phyloP scores from a whole-genome alignment of 129 eudicot genomes.

The Ambrosia artemisiifolia region DNA sequence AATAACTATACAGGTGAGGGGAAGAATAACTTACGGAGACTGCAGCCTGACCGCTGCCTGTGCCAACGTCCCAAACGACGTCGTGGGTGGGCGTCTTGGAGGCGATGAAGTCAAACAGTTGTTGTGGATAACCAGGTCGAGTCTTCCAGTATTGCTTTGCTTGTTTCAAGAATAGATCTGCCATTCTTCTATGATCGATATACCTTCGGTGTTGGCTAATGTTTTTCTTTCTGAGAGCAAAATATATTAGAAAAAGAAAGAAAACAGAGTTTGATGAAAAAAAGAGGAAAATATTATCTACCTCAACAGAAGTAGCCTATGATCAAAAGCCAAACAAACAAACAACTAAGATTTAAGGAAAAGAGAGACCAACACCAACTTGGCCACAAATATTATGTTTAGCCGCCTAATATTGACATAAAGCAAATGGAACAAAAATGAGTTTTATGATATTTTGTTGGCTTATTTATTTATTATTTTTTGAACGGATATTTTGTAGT shows the following conservation, averaged over 20 bases:
- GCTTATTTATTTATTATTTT: too few relatives aligned
- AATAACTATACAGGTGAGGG: neutral
- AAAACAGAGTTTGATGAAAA: too few relatives aligned
- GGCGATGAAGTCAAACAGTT: slow-evolving; percentile 48
- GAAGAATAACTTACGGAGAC: slow-evolving; percentile 34
- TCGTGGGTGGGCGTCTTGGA: slow-evolving; percentile 44
- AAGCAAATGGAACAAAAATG: neutral
- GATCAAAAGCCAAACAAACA: too few relatives aligned
- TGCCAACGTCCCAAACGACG: slow-evolving; percentile 70
- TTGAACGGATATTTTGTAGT: neutral
- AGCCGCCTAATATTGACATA: neutral
- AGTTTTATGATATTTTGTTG: neutral
- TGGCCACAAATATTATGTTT: too few relatives aligned
- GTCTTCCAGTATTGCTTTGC: slow-evolving; percentile 42
- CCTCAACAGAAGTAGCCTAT: too few relatives aligned
- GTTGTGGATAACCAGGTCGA: slow-evolving; percentile 57
- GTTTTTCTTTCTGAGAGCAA: too few relatives aligned
- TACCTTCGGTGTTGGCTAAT: neutral
- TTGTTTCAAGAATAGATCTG: slow-evolving; percentile 54
- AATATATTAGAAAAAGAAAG: too few relatives aligned
- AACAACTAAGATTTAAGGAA: too few relatives aligned
- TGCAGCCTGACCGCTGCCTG: slow-evolving; percentile 79
- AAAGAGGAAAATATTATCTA: too few relatives aligned
- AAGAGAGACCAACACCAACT: too few relatives aligned
- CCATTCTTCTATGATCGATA: slow-evolving; percentile 31